Conservation (phyloP, 2,329 filamentous ascomycete genomes). For the Paraconiothyrium sp. region DNA sequence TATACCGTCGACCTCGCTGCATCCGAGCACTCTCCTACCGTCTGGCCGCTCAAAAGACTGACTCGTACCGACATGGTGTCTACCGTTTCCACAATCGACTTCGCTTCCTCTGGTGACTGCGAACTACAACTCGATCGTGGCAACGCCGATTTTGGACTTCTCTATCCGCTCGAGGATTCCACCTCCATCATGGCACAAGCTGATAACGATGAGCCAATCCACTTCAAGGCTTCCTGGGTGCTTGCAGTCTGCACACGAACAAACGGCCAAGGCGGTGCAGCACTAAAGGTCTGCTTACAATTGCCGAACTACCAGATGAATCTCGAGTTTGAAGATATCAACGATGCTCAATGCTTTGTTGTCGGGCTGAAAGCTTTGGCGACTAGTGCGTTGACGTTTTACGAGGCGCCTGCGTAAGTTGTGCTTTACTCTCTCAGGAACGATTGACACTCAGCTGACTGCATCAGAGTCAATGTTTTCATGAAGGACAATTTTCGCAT, state of each 20-base stretch:
- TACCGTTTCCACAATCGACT: conserved; percentile 1
- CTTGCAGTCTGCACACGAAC: conserved; percentile 25
- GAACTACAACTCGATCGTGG: conserved; percentile 26
- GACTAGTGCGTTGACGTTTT: conserved; percentile 20
- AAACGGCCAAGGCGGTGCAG: conserved; percentile 2
- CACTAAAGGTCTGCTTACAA: conserved; percentile 28
- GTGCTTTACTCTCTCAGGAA: neutral
- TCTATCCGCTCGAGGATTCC: conserved; percentile 6
- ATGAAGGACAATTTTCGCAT: conserved; percentile 4
- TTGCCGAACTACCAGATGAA: conserved; percentile 28
- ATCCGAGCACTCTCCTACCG: conserved; percentile 5
- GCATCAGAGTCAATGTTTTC: conserved; percentile 15
- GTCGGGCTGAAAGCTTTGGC: conserved; percentile 19
- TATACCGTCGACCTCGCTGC: neutral
- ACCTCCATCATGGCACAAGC: conserved; percentile 16
- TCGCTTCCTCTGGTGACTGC: conserved; percentile 8
- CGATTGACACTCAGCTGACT: neutral
- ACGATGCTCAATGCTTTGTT: conserved; percentile 23
- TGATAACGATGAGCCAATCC: conserved; percentile 24
- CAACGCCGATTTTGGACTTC: conserved; percentile 29
- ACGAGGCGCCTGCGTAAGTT: conserved; percentile 25
- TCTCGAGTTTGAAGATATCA: conserved; percentile 27
- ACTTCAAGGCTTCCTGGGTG: conserved; percentile 24
- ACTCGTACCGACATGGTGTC: conserved; percentile 4
- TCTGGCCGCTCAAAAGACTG: conserved; percentile 26